Percentiles rank a stretch among this genome's conserved stretches.
These are phyloP conservation scores for Chimonanthus salicifolius DNA, from an alignment of 164 flowering plant species.

Conservation along the genomic window DNA sequence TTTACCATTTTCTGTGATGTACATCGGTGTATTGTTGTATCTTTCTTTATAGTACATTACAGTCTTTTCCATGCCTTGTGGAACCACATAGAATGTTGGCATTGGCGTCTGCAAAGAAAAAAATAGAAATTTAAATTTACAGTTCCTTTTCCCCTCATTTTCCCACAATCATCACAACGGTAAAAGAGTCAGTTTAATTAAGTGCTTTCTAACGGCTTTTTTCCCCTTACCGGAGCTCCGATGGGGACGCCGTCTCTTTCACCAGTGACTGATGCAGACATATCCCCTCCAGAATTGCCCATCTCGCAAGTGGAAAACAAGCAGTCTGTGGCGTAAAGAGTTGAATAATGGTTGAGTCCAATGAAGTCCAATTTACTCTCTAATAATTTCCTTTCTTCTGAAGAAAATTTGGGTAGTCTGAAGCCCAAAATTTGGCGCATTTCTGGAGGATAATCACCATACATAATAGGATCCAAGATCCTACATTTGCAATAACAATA, in stretches of 20 bases:
- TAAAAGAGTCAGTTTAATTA: too few species aligned
- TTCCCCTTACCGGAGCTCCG: slow-evolving; percentile 11
- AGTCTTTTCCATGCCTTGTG: slow-evolving; percentile 12
- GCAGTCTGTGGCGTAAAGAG: slow-evolving; percentile 19
- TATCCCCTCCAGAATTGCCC: background rate
- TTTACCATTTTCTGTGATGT: slow-evolving; percentile 26
- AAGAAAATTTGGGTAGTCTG: slow-evolving; percentile 23
- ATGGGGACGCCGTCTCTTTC: slow-evolving; percentile 16
- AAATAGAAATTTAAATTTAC: background rate
- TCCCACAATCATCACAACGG: background rate
- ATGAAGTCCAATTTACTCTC: slow-evolving; percentile 32
- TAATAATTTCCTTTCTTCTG: slow-evolving; percentile 18
- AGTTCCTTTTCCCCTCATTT: background rate
- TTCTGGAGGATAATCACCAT: slow-evolving; percentile 38
- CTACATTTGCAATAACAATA: slow-evolving; percentile 6
- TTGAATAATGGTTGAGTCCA: slow-evolving; percentile 24
- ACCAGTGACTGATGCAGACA: slow-evolving; percentile 3
- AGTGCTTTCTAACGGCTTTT: background rate
- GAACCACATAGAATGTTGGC: slow-evolving; percentile 10
- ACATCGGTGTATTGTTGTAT: slow-evolving; percentile 23
- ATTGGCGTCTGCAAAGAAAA: slow-evolving; percentile 8
- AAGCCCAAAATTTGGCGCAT: slow-evolving; percentile 23
- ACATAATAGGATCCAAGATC: slow-evolving; percentile 37
- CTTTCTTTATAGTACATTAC: slow-evolving; percentile 10
- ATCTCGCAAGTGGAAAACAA: slow-evolving; percentile 7